A percentile compares a stretch with the other conserved stretches of the same genome.
phyloP scores from a whole-genome alignment of 768 basidiomycete genomes.

The Mycena vulgaris region DNA sequence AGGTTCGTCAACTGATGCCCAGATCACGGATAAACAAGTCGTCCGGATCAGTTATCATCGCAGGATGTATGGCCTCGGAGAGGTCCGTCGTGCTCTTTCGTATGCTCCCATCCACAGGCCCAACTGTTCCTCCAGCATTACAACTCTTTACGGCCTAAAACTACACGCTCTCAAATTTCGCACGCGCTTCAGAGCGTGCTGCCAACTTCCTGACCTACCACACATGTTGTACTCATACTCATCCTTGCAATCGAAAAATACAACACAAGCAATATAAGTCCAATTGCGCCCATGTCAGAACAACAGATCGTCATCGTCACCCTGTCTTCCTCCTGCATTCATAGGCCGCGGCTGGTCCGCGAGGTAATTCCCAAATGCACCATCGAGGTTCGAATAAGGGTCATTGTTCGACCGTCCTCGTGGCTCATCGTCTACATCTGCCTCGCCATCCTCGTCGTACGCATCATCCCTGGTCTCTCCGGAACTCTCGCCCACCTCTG shows the following conservation, averaged over 20 bases:
- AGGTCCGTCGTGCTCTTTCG: slow-evolving; percentile 68
- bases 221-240: background rate
- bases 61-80: slow-evolving; percentile 95
- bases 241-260: slow-evolving; percentile 25
- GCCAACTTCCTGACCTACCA: slow-evolving; percentile 28
- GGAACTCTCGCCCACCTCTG: slow-evolving; percentile 36
- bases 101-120: slow-evolving; percentile 4
- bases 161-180: slow-evolving; percentile 44
- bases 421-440: slow-evolving; percentile 60
- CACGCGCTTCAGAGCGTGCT: slow-evolving; percentile 46
- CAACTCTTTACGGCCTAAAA: slow-evolving; percentile 83
- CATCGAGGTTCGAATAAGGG: slow-evolving; percentile 88
- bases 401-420: slow-evolving; percentile 57
- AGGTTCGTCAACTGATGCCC: slow-evolving; percentile 46
- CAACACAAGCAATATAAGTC: slow-evolving; percentile 10
- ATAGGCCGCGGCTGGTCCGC: slow-evolving; percentile 83
- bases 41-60: slow-evolving; percentile 93
- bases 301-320: slow-evolving; percentile 78
- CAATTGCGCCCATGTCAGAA: slow-evolving; percentile 56
- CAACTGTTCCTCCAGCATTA: slow-evolving; percentile 74
- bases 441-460: slow-evolving; percentile 53
- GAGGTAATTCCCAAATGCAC: slow-evolving; percentile 81
- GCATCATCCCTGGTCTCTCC: slow-evolving; percentile 33
- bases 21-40: slow-evolving; percentile 53
- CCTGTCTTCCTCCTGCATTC: slow-evolving; percentile 57